These are phyloP conservation scores for Rhizopogon vinicolor DNA, from an alignment of 768 basidiomycete species.

Conservation along the genomic window DNA sequence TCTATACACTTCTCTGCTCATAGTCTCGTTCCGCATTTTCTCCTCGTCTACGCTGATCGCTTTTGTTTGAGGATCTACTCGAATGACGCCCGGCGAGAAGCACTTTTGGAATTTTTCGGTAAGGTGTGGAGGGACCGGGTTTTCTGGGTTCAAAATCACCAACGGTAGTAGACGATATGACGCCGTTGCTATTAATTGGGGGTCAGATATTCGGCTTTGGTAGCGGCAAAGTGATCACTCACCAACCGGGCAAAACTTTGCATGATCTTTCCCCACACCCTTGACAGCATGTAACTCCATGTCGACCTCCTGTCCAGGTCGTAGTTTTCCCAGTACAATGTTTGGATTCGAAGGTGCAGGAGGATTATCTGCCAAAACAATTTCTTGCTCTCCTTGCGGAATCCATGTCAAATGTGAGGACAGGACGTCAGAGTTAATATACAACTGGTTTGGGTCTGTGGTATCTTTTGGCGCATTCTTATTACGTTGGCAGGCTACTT, in stretches of 20 bases:
- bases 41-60: conserved; percentile 57
- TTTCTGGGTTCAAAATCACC: conserved; percentile 62
- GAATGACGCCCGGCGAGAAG: conserved; percentile 82
- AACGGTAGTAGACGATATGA: conserved; percentile 91
- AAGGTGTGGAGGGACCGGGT: conserved; percentile 73
- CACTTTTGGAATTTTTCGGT: conserved; percentile 82
- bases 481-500: conserved; percentile 61
- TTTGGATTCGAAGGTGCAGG: conserved; percentile 72
- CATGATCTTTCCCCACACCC: conserved; percentile 90
- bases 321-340: conserved; percentile 86
- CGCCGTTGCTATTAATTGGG: conserved; percentile 66
- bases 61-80: conserved; percentile 52
- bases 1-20: conserved; percentile 88
- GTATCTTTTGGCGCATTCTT: conserved; percentile 47
- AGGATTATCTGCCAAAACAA: conserved; percentile 45
- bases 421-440: conserved; percentile 64
- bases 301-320: conserved; percentile 86
- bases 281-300: conserved; percentile 90
- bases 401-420: conserved; percentile 71
- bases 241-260: conserved; percentile 97
- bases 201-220: not conserved
- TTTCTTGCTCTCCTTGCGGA: conserved; percentile 77
- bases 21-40: conserved; percentile 77
- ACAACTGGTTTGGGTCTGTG: conserved; percentile 59
- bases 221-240: conserved; percentile 15